These are phyloP conservation scores for Fusarium sp. DNA, from an alignment of 2,329 filamentous ascomycete species.

Conservation along the genomic window DNA sequence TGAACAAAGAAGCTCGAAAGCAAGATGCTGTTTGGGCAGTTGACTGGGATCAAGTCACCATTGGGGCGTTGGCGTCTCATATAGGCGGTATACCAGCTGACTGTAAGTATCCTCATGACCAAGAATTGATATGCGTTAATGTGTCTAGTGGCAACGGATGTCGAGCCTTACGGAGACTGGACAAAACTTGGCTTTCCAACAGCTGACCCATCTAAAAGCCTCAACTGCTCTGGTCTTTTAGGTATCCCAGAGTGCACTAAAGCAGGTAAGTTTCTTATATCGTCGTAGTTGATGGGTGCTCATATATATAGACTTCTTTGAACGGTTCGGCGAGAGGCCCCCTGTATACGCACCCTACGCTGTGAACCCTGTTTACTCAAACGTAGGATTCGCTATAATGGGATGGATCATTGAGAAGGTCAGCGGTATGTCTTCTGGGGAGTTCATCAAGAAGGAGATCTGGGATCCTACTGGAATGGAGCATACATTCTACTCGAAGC, in stretches of 20 bases:
- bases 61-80: conserved; percentile 13
- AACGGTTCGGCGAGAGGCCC: conserved; percentile 11
- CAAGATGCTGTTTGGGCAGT: conserved; percentile 15
- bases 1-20: conserved; percentile 14
- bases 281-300: neutral
- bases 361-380: conserved; percentile 12
- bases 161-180: conserved; percentile 25
- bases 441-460: conserved; percentile 16
- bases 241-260: conserved; percentile 1
- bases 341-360: conserved; percentile 8
- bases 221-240: conserved; percentile 22
- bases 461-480: conserved; percentile 18
- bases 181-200: neutral
- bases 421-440: conserved; percentile 6
- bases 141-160: neutral
- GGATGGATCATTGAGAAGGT: conserved; percentile 18
- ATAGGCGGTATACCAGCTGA: conserved; percentile 10
- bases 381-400: neutral
- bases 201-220: neutral
- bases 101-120: fast-evolving
- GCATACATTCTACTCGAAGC: neutral
- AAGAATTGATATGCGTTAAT: fast-evolving
- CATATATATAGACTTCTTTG: neutral
- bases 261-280: neutral
- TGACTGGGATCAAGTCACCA: conserved; percentile 22